Evolutionary conservation across 2,329 filamentous ascomycete genomes (phyloP).

Genomic region (Colletotrichum liriopes): DNA sequence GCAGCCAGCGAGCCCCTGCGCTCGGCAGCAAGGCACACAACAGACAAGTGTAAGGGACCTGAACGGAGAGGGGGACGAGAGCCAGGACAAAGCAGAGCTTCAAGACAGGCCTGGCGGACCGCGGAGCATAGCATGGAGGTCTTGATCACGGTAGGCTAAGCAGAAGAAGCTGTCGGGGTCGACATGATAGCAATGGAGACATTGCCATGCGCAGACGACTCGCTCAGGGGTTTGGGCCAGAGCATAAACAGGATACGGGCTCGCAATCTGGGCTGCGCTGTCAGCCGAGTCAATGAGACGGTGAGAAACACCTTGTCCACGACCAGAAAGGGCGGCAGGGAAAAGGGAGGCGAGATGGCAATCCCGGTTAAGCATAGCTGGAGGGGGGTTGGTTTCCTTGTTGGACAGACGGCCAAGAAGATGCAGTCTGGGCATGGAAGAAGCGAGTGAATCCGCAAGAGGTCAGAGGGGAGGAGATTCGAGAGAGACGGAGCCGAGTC

Average conservation of each 20-base stretch:
- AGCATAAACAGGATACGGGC: constrained; percentile 9
- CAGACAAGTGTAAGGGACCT: constrained; percentile 23
- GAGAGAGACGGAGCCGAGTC: constrained; percentile 13
- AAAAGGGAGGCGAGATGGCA: constrained; percentile 40
- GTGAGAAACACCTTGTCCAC: background rate
- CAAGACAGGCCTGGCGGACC: background rate
- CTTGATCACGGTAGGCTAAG: constrained; percentile 13
- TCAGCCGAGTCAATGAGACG: constrained; percentile 24
- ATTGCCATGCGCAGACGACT: constrained; percentile 5
- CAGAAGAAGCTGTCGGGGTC: constrained; percentile 4
- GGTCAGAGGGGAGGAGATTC: background rate
- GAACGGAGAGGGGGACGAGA: constrained; percentile 12
- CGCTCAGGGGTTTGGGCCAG: constrained; percentile 7
- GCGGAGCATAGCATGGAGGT: constrained; percentile 4
- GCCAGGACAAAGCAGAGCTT: background rate
- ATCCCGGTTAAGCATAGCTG: constrained; percentile 36
- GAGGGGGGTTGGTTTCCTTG: background rate
- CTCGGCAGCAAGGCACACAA: constrained; percentile 19
- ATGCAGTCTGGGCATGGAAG: constrained; percentile 15
- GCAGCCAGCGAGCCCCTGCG: no score
- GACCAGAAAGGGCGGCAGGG: constrained; percentile 13
- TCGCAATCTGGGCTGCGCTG: constrained; percentile 21
- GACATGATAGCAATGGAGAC: constrained; percentile 21
- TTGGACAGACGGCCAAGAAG: constrained; percentile 29
- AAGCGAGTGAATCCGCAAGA: background rate